Conservation (phyloP, 2,329 filamentous ascomycete genomes). For the Paramyrothecium roridum region DNA sequence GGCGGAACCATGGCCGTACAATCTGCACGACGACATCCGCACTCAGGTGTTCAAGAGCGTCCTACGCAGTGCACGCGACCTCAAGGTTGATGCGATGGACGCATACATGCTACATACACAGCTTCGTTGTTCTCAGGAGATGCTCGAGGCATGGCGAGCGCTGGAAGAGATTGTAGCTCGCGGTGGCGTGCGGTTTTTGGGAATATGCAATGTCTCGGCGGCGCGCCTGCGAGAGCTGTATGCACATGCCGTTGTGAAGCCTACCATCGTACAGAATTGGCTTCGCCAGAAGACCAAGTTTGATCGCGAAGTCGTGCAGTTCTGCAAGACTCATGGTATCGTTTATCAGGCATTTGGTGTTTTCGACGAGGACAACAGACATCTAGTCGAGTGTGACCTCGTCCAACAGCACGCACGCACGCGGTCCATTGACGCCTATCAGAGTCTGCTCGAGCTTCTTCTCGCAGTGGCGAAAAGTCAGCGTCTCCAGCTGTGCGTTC, state of each 20-base stretch:
- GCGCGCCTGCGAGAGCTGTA: background rate
- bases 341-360: slow-evolving; percentile 1
- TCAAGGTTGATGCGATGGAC: background rate
- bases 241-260: background rate
- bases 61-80: background rate
- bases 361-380: background rate
- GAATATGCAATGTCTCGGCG: background rate
- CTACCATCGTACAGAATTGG: background rate
- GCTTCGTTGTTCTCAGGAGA: background rate
- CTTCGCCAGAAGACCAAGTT: background rate
- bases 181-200: background rate
- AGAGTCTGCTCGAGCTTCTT: too few relatives aligned
- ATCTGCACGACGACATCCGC: background rate
- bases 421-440: too few relatives aligned
- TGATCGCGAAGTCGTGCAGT: slow-evolving; percentile 1
- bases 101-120: background rate
- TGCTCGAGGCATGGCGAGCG: background rate
- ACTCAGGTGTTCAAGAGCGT: background rate
- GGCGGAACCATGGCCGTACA: background rate
- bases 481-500: too few relatives aligned
- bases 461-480: too few relatives aligned
- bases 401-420: background rate
- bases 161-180: background rate
- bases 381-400: background rate
- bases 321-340: background rate